These are phyloP conservation scores for Kodamaea kaohsiungensis DNA, from an alignment of 805 yeast genomes.

Conservation along the genomic window DNA sequence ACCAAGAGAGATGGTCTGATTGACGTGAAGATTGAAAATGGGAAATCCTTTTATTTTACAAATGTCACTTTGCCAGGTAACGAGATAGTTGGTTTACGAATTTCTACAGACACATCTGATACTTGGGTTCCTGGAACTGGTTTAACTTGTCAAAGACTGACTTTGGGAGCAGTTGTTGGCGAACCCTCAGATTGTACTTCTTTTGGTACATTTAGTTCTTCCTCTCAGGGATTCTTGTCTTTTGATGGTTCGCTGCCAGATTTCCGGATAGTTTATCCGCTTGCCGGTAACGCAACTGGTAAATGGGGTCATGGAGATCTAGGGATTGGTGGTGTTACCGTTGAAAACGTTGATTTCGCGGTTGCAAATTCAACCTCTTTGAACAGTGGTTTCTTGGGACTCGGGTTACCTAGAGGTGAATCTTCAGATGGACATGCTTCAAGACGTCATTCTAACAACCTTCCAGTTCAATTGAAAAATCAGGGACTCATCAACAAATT, in stretches of 20 bases:
- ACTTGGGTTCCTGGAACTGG: neutral
- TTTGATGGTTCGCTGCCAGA: constrained; percentile 10
- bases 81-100: neutral
- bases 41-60: constrained; percentile 30
- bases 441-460: constrained; percentile 4
- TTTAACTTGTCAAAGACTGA: neutral
- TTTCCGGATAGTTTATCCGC: constrained; percentile 48
- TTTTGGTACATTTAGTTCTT: constrained; percentile 21
- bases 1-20: constrained; percentile 14
- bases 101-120: neutral
- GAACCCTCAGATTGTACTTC: constrained; percentile 22
- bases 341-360: constrained; percentile 8
- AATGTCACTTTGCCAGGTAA: neutral
- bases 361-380: neutral
- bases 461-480: constrained; percentile 23
- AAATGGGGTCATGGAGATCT: constrained; percentile 35
- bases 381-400: neutral
- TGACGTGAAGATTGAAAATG: constrained; percentile 22
- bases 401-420: neutral
- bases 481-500: constrained; percentile 26
- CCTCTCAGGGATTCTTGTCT: constrained; percentile 14
- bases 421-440: neutral
- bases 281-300: constrained; percentile 51
- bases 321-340: neutral
- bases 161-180: constrained; percentile 12